A percentile compares a stretch with the other conserved stretches of the same genome.
Evolutionary conservation across 306 rosid species (phyloP).

Genomic region (Castanea crenata): DNA sequence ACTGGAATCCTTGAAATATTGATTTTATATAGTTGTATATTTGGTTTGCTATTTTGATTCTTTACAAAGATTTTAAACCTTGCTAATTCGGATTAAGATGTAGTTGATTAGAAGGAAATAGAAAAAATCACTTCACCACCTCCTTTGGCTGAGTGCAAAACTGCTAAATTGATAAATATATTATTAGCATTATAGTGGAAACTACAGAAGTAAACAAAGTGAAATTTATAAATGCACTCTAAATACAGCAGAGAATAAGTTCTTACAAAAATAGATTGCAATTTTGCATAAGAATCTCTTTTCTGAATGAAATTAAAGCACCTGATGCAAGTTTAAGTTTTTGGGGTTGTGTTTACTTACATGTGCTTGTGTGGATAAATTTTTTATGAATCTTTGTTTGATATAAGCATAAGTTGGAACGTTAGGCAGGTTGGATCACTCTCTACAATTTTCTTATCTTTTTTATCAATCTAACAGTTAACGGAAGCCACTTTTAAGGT

Average conservation of each 20-base stretch:
- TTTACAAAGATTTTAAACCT: no score
- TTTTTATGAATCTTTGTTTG: neutral
- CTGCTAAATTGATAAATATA: neutral
- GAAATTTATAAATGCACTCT: neutral
- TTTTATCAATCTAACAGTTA: neutral
- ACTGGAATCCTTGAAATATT: no score
- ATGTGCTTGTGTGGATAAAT: neutral
- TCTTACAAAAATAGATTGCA: neutral
- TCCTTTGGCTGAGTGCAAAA: neutral
- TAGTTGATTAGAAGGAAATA: no score
- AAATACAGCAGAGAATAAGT: neutral
- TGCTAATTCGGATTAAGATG: no score
- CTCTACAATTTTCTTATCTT: neutral
- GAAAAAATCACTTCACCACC: neutral
- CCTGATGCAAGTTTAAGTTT: neutral
- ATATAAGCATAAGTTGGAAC: neutral
- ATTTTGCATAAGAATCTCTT: neutral
- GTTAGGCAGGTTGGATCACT: neutral
- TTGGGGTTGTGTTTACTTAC: neutral
- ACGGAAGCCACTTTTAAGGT: no score
- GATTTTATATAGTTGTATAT: no score
- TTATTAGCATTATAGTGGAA: neutral
- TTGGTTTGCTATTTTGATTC: no score
- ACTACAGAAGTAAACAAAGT: neutral
- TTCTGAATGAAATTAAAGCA: neutral